phyloP scores from a whole-genome alignment of 139 green algal genomes.

The Chlorella vulgaris region DNA sequence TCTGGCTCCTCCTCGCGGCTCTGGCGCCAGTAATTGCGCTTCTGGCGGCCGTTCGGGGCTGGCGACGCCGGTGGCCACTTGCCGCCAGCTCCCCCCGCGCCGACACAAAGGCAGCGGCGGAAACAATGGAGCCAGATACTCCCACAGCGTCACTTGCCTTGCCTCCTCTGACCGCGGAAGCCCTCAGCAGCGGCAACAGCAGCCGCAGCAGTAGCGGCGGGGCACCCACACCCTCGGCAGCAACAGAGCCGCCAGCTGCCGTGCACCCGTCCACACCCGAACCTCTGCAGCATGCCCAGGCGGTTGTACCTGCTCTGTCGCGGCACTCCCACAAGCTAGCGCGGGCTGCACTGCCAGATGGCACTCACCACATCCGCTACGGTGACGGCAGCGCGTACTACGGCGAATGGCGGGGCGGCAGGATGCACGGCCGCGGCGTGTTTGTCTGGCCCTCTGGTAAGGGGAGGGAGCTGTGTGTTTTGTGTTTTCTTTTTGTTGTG shows the following conservation, averaged over 20 bases:
- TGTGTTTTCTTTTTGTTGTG: too few species aligned
- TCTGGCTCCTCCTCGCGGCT: too few species aligned
- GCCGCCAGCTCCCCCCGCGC: too few species aligned
- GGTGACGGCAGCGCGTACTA: conserved; percentile 37
- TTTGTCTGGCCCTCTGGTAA: conserved; percentile 67
- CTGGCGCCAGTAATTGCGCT: too few species aligned
- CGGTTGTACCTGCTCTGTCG: background rate
- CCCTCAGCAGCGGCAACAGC: background rate
- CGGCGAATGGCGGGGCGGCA: conserved; percentile 51
- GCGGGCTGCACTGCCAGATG: conserved; percentile 16
- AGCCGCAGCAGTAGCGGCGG: background rate
- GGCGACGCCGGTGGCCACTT: too few species aligned
- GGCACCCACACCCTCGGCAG: too few species aligned
- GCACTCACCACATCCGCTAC: conserved; percentile 27
- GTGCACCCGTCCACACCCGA: background rate
- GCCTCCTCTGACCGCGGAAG: too few species aligned
- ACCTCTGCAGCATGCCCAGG: background rate
- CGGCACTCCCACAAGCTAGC: background rate
- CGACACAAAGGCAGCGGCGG: too few species aligned
- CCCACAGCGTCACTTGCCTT: too few species aligned
- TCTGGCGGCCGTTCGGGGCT: too few species aligned
- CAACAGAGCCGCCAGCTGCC: background rate
- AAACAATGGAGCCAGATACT: too few species aligned
- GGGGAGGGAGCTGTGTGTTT: too few species aligned
- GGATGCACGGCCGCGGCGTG: conserved; percentile 67